phyloP scores from a whole-genome alignment of 768 basidiomycete species.

The Lepiota brunneoincarnata region DNA sequence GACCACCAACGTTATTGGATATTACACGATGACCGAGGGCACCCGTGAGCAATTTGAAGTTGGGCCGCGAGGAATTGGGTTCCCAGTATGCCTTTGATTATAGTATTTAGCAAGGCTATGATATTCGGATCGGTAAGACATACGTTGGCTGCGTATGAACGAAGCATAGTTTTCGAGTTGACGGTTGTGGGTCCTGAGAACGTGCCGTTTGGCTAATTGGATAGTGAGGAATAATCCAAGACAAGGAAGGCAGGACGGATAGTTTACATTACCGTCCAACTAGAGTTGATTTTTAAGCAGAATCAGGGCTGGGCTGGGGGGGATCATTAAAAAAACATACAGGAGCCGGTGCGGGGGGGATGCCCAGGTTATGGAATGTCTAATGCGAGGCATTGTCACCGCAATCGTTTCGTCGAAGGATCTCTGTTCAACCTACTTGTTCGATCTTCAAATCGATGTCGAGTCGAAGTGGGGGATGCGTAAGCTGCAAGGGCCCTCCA shows the following conservation, averaged over 20 bases:
- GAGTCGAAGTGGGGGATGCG: not conserved
- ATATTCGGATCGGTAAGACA: not conserved
- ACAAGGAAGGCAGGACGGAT: no score
- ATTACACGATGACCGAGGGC: conserved; percentile 7
- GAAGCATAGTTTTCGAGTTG: conserved; percentile 13
- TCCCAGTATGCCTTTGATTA: conserved; percentile 17
- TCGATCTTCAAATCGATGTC: not conserved
- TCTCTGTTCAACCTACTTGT: not conserved
- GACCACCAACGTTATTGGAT: conserved; percentile 10
- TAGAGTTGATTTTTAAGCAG: not conserved
- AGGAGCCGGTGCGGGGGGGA: not conserved
- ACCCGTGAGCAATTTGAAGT: conserved; percentile 15
- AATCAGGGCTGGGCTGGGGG: not conserved
- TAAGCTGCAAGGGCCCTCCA: conserved; percentile 13
- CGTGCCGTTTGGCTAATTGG: not conserved
- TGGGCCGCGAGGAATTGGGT: conserved; percentile 13
- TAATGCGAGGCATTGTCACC: no score
- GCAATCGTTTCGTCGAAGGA: no score
- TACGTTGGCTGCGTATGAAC: not conserved
- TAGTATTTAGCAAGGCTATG: conserved; percentile 8
- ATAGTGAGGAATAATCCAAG: no score
- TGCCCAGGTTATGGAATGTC: not conserved
- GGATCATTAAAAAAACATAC: not conserved
- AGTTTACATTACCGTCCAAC: no score
- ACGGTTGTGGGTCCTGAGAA: not conserved